These are phyloP conservation scores for Stachybotrys elegans DNA, from an alignment of 2,329 filamentous ascomycete species.

Conservation along the genomic window DNA sequence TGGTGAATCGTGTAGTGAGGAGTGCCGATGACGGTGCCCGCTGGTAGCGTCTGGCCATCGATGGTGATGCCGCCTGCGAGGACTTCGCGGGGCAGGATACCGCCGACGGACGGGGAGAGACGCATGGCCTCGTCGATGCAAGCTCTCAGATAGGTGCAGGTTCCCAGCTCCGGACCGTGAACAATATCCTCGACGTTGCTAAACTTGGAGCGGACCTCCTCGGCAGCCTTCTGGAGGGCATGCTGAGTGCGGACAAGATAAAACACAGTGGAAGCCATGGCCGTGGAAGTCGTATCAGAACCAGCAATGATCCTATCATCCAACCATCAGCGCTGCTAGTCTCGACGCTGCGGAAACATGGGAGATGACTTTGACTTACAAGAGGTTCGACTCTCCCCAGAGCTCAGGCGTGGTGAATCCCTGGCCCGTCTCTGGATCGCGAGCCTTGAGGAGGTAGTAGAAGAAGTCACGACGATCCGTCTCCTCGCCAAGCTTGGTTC, in stretches of 20 bases:
- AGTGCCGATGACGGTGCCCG: conserved; percentile 57
- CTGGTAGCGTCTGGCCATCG: conserved; percentile 49
- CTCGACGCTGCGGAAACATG: neutral
- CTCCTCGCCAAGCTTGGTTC: conserved; percentile 60
- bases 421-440: conserved; percentile 65
- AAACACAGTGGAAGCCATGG: conserved; percentile 58
- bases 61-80: conserved; percentile 49
- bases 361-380: conserved; percentile 33
- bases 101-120: conserved; percentile 55
- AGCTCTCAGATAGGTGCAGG: conserved; percentile 55
- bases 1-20: conserved; percentile 67
- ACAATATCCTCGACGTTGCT: conserved; percentile 47
- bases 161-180: conserved; percentile 42
- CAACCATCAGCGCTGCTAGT: too few species aligned
- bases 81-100: conserved; percentile 56
- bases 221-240: conserved; percentile 40
- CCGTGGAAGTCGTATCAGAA: conserved; percentile 67
- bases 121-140: conserved; percentile 64
- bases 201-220: conserved; percentile 50
- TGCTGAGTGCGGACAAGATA: conserved; percentile 52
- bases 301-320: conserved; percentile 59
- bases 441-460: conserved; percentile 67
- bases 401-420: conserved; percentile 62
- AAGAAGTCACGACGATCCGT: conserved; percentile 71
- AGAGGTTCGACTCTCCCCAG: conserved; percentile 65